phyloP scores from a whole-genome alignment of 2,329 filamentous ascomycete species.

The Coleophoma eucalyptorum region DNA sequence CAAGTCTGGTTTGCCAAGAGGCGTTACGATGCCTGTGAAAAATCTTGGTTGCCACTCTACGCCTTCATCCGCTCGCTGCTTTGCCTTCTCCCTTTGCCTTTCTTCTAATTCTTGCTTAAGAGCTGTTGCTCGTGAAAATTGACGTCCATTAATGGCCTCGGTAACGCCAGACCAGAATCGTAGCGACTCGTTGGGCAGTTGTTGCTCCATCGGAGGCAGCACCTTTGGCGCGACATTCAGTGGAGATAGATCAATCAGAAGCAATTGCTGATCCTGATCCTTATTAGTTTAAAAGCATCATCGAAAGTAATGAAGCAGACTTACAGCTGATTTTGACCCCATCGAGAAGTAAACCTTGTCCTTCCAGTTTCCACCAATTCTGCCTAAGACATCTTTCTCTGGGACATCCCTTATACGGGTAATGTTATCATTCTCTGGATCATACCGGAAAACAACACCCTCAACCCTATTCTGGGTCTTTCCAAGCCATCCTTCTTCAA shows the following conservation, averaged over 20 bases:
- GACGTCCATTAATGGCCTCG: constrained; percentile 76
- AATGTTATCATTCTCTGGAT: constrained; percentile 80
- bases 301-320: constrained; percentile 27
- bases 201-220: constrained; percentile 71
- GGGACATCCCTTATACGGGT: constrained; percentile 80
- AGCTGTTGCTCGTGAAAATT: constrained; percentile 78
- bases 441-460: constrained; percentile 86
- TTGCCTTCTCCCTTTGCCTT: constrained; percentile 77
- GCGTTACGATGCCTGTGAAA: constrained; percentile 64
- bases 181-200: constrained; percentile 86
- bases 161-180: constrained; percentile 87
- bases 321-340: constrained; percentile 55
- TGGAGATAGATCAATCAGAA: constrained; percentile 85
- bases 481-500: constrained; percentile 93
- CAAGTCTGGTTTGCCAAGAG: constrained; percentile 57
- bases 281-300: background rate
- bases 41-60: constrained; percentile 82
- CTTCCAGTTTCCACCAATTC: constrained; percentile 85
- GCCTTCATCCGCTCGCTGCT: constrained; percentile 68
- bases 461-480: constrained; percentile 88
- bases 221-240: constrained; percentile 76
- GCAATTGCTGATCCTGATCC: constrained; percentile 53
- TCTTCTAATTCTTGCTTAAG: constrained; percentile 93
- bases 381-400: constrained; percentile 76
- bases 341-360: constrained; percentile 61